Evolutionary conservation across 208 protist genomes (phyloP), one percentile per base, ranked within the genome.

Genomic region (Crithidia sp.): DNA sequence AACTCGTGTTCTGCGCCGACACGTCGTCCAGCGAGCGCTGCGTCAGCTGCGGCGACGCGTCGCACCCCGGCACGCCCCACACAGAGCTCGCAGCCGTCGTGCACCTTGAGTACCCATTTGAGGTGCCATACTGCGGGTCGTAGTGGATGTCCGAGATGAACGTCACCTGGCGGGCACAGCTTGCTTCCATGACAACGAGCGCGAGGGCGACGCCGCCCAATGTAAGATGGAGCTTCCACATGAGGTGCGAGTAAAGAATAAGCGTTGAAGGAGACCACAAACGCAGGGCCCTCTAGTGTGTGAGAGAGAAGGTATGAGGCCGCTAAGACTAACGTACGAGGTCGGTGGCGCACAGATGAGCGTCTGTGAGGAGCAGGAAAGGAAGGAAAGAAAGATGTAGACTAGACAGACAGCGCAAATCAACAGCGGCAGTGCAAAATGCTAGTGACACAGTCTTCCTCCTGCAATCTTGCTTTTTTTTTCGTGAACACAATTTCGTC

Each of bases 71-170:
- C 50, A 72, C 28, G 12, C 89, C 88, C 28, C 86, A 73, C 12
- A 64, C 37, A 36, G 75, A 55, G 43, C 61, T 72, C 6, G 63
- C 39, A 8, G 9, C 7, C 0, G 65, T 72, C 45, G 50, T 79
- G 72, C 88, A 93, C 39, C 17, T 19, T 17, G 67, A 59, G 43
- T 76, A 88, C 16, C 66, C 90, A 4, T 74, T 84, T 6, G 19
- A 4, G 3, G 57, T 77, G 47, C 88, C 87, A 68, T 95, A 96
- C 2, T 61, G 58, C 3, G 90, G 89, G 71, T 96, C 92, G 63
- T 84, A 90, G 74, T 96, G 92, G 54, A 92, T 86, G 62, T 96
- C 92, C 2, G 90, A 92, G 17, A 95, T 67, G 9, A 95, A 65
- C 49, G 65, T 86, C 10, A 92, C 57, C 9, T 76, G 59, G 37